A percentile compares a stretch with the other conserved stretches of the same genome.
Evolutionary conservation across 805 yeast species (phyloP).

Genomic region (Yarrowia divulgata): DNA sequence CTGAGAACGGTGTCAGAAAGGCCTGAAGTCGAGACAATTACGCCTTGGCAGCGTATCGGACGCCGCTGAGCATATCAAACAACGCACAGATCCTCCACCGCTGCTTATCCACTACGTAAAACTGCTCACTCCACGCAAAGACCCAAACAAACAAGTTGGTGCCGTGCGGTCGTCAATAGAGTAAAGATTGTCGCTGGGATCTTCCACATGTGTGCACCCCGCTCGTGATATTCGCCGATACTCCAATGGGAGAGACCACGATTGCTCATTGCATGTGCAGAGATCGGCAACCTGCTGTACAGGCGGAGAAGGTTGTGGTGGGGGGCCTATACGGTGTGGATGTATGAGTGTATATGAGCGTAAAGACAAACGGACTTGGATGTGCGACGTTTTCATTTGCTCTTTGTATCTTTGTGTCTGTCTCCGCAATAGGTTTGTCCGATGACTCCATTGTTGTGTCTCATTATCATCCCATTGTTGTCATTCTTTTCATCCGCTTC

Average conservation of each 20-base stretch:
- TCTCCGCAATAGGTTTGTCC: too few relatives aligned
- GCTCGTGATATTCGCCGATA: constrained; percentile 12
- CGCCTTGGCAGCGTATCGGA: constrained; percentile 12
- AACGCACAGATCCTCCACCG: too few relatives aligned
- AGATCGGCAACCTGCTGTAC: constrained; percentile 5
- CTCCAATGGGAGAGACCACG: constrained; percentile 3
- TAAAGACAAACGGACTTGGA: too few relatives aligned
- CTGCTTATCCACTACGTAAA: too few relatives aligned
- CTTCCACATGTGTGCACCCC: constrained; percentile 18
- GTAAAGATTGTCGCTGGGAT: constrained; percentile 24
- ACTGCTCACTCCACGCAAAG: too few relatives aligned
- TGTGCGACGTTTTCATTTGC: too few relatives aligned
- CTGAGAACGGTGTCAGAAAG: too few relatives aligned
- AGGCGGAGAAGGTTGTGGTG: constrained; percentile 11
- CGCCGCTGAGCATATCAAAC: neutral
- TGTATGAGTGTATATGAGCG: too few relatives aligned
- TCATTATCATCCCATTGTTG: too few relatives aligned
- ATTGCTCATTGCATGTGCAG: constrained; percentile 35
- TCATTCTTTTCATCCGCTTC: too few relatives aligned
- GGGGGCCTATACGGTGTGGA: neutral
- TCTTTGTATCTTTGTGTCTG: too few relatives aligned
- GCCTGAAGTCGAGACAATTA: neutral
- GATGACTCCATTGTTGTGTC: too few relatives aligned
- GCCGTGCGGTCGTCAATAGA: constrained; percentile 21
- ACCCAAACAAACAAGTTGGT: constrained; percentile 6